Conservation (phyloP, 768 basidiomycete species). For the Tylopilus plumbeoviolaceoides region DNA sequence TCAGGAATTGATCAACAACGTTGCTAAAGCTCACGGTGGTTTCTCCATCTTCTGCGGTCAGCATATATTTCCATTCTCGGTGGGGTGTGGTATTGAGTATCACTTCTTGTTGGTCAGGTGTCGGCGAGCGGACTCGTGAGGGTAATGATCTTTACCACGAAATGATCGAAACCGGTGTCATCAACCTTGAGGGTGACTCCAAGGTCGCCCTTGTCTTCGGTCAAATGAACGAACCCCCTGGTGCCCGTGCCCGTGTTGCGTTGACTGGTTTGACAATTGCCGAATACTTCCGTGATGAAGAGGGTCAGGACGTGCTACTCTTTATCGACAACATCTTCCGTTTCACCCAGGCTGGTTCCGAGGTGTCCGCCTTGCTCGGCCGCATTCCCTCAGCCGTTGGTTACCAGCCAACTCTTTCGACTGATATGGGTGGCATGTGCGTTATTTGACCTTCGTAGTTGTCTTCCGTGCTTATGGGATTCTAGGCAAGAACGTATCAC, state of each 20-base stretch:
- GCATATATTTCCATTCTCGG: conserved; percentile 18
- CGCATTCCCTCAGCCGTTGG: conserved; percentile 99
- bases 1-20: conserved; percentile 99
- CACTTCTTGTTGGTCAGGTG: conserved; percentile 51
- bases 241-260: conserved; percentile 99
- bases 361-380: conserved; percentile 98
- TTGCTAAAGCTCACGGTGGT: conserved; percentile 99
- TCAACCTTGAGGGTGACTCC: conserved; percentile 99
- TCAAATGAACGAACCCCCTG: conserved; percentile 99
- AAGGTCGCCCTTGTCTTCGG: conserved; percentile 99
- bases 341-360: conserved; percentile 99
- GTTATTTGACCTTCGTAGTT: conserved; percentile 26
- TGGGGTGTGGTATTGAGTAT: conserved; percentile 8
- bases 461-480: conserved; percentile 4
- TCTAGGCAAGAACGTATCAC: conserved; percentile 98
- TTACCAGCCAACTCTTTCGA: conserved; percentile 99
- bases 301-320: conserved; percentile 99
- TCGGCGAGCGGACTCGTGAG: conserved; percentile 99
- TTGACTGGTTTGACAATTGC: conserved; percentile 99
- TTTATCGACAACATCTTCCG: conserved; percentile 99
- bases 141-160: conserved; percentile 99
- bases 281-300: conserved; percentile 99
- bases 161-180: conserved; percentile 99
- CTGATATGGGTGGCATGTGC: conserved; percentile 99
- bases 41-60: conserved; percentile 98